Evolutionary conservation across 1,139 yeast species (phyloP).

Genomic region (Geotrichum histeridarum): DNA sequence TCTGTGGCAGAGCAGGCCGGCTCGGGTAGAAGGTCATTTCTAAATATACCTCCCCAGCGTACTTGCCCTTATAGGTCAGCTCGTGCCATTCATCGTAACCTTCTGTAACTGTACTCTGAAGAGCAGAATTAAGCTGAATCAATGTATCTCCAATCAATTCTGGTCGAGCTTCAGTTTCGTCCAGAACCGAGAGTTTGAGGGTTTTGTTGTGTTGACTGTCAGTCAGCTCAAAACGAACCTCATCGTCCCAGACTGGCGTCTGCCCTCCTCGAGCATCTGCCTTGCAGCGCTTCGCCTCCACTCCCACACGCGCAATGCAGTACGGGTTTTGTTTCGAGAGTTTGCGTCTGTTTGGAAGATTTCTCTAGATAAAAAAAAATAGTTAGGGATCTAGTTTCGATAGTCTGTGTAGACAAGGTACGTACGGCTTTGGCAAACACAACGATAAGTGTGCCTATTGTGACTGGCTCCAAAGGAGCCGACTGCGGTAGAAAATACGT

Average conservation of each 20-base stretch:
- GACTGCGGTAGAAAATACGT: background rate
- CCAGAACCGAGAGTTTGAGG: conserved; percentile 70
- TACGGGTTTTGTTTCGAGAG: conserved; percentile 88
- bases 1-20: conserved; percentile 29
- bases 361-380: conserved; percentile 33
- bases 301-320: conserved; percentile 74
- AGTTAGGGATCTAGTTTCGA: background rate
- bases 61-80: conserved; percentile 56
- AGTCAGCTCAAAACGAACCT: conserved; percentile 63
- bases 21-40: conserved; percentile 87
- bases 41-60: conserved; percentile 83
- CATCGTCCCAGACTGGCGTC: conserved; percentile 48
- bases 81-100: conserved; percentile 88
- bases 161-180: conserved; percentile 81
- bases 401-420: conserved; percentile 10
- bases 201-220: conserved; percentile 40
- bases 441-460: conserved; percentile 38
- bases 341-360: conserved; percentile 74
- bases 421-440: conserved; percentile 39
- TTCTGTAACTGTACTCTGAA: conserved; percentile 54
- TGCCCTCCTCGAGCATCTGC: conserved; percentile 15
- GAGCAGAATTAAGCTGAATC: conserved; percentile 69
- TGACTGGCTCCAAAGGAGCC: conserved; percentile 17
- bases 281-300: conserved; percentile 62
- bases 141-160: conserved; percentile 78